phyloP scores from a whole-genome alignment of 257 asterid genomes.

The Coffea eugenioides region DNA sequence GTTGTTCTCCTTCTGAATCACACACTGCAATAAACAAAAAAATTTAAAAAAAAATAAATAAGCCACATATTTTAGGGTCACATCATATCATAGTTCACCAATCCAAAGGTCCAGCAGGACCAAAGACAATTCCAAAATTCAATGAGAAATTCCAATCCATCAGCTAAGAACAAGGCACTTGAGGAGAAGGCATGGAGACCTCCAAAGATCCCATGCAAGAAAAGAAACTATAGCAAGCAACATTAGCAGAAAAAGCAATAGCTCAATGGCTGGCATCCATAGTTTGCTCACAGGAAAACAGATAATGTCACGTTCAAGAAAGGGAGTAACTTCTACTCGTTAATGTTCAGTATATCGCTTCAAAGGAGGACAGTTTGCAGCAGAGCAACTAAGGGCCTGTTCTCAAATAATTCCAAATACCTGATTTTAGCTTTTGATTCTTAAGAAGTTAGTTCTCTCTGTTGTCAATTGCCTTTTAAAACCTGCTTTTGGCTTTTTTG shows the following conservation, averaged over 20 bases:
- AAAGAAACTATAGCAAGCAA: background rate
- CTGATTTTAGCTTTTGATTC: too few relatives aligned
- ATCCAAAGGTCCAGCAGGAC: background rate
- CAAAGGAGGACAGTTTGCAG: background rate
- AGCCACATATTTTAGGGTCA: background rate
- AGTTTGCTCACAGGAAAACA: background rate
- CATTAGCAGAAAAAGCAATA: background rate
- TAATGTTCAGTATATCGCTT: background rate
- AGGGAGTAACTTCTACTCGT: background rate
- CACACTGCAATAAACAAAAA: constrained; percentile 26
- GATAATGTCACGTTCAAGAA: background rate
- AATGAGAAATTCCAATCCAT: background rate
- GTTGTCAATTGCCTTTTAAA: too few relatives aligned
- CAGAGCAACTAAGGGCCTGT: background rate
- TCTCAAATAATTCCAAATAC: too few relatives aligned
- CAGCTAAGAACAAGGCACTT: background rate
- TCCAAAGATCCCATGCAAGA: background rate
- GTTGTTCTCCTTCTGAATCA: constrained; percentile 50
- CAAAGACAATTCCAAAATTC: background rate
- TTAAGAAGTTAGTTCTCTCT: too few relatives aligned
- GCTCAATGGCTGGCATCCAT: background rate
- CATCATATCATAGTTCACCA: background rate
- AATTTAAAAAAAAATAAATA: background rate
- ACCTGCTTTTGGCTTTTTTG: too few relatives aligned
- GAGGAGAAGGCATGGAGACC: background rate